Conservation (phyloP, 768 basidiomycete genomes). For the Strobilomyces confusus region DNA sequence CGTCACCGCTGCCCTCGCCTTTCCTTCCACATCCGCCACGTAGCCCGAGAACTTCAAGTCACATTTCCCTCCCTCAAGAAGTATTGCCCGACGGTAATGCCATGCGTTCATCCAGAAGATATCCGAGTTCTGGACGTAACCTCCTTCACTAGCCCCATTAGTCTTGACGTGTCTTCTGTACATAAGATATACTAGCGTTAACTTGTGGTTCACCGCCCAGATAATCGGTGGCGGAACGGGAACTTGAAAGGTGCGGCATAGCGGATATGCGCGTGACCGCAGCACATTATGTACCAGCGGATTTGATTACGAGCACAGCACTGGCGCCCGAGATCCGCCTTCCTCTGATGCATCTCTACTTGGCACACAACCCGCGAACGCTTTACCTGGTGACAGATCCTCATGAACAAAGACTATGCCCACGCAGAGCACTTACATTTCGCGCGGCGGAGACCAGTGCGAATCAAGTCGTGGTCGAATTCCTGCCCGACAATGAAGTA, state of each 20-base stretch:
- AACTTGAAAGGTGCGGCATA: no score
- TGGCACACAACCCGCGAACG: constrained; percentile 62
- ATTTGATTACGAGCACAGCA: background rate
- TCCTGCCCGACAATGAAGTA: constrained; percentile 68
- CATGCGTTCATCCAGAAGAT: constrained; percentile 17
- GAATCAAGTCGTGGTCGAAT: constrained; percentile 80
- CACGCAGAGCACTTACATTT: constrained; percentile 65
- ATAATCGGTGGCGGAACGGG: no score
- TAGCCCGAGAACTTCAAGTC: constrained; percentile 9
- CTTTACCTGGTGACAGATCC: constrained; percentile 70
- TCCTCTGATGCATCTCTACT: constrained; percentile 65
- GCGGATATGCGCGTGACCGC: constrained; percentile 2
- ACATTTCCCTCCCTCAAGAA: constrained; percentile 37
- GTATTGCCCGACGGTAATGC: constrained; percentile 18
- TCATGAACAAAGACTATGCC: constrained; percentile 58
- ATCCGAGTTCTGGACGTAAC: constrained; percentile 5
- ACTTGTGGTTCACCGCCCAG: background rate
- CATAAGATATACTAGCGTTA: background rate
- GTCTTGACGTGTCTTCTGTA: constrained; percentile 4
- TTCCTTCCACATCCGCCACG: constrained; percentile 27
- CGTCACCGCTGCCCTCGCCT: constrained; percentile 16
- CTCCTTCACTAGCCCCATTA: background rate
- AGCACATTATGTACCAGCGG: background rate
- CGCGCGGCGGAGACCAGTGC: constrained; percentile 52
- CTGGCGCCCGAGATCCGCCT: background rate